Evolutionary conservation across 2,329 filamentous ascomycete species (phyloP), one percentile per base, ranked within the genome.

Genomic region (Ramularia endophylla): DNA sequence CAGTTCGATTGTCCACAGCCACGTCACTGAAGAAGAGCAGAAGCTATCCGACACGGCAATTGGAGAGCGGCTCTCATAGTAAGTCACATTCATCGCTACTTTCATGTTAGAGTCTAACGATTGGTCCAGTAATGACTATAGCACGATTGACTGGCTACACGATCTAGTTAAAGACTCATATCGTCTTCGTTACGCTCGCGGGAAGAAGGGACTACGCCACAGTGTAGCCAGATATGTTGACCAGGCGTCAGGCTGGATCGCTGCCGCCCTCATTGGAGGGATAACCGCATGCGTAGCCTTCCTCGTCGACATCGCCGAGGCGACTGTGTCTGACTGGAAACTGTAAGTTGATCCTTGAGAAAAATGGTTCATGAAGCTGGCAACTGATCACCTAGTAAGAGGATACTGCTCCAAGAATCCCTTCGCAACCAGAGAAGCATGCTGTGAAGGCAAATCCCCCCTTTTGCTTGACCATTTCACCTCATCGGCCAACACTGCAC

Each of bases 61-160:
- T 8, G 75, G 74, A 30, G 76, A 80, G 53, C 62, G 75, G 38
- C 57, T 79, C 15, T 71, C 74, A 1, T 81, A 80, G n/a, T n/a
- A n/a, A n/a, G n/a, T n/a, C n/a, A n/a, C n/a, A n/a, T n/a, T n/a
- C n/a, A n/a, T n/a, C n/a, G n/a, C n/a, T n/a, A n/a, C n/a, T n/a
- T n/a, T n/a, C n/a, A n/a, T n/a, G n/a, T n/a, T n/a, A n/a, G n/a
- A n/a, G n/a, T n/a, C n/a, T n/a, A n/a, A n/a, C n/a, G n/a, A n/a
- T n/a, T n/a, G n/a, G n/a, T n/a, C n/a, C n/a, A n/a, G n/a, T n/a
- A n/a, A n/a, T n/a, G n/a, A n/a, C n/a, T n/a, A n/a, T n/a, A n/a
- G n/a, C n/a, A n/a, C n/a, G n/a, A n/a, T n/a, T n/a, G 76, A 81
- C 57, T 80, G 75, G 75, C 64, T 80, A 8, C 77, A 78, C 56